Evolutionary conservation across 2,329 filamentous ascomycete genomes (phyloP).

Genomic region (Blastomyces emzantsi): DNA sequence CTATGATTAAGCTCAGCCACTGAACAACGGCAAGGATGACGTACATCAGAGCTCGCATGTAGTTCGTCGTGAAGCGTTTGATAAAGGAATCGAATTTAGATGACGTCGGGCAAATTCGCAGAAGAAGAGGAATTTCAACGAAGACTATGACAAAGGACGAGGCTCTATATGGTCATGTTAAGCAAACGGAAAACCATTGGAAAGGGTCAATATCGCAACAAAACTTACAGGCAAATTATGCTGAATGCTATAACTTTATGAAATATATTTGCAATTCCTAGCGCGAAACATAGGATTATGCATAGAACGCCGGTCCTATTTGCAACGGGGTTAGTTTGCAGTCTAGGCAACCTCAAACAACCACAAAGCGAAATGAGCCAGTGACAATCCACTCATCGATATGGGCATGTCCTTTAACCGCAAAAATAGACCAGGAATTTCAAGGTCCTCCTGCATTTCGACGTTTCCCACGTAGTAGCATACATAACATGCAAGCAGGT

Average conservation of each 20-base stretch:
- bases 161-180: slow-evolving; percentile 49
- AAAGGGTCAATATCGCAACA: slow-evolving; percentile 12
- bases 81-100: slow-evolving; percentile 79
- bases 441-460: slow-evolving; percentile 1
- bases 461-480: background rate
- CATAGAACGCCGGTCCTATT: slow-evolving; percentile 47
- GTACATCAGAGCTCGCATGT: slow-evolving; percentile 89
- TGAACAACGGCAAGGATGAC: slow-evolving; percentile 69
- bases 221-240: slow-evolving; percentile 47
- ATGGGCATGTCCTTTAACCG: background rate
- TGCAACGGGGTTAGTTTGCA: background rate
- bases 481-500: background rate
- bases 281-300: slow-evolving; percentile 56
- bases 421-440: background rate
- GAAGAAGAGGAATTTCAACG: slow-evolving; percentile 83
- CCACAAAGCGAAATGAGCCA: no score
- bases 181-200: slow-evolving; percentile 13
- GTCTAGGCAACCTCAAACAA: no score
- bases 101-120: slow-evolving; percentile 96
- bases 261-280: slow-evolving; percentile 62
- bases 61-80: slow-evolving; percentile 89
- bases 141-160: slow-evolving; percentile 70
- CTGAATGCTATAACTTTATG: slow-evolving; percentile 55
- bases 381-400: background rate
- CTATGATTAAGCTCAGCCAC: slow-evolving; percentile 65